These are phyloP conservation scores for Cystobasidiaceae sp. DNA, from an alignment of 1,284 basidiomycete genomes.

Conservation along the genomic window DNA sequence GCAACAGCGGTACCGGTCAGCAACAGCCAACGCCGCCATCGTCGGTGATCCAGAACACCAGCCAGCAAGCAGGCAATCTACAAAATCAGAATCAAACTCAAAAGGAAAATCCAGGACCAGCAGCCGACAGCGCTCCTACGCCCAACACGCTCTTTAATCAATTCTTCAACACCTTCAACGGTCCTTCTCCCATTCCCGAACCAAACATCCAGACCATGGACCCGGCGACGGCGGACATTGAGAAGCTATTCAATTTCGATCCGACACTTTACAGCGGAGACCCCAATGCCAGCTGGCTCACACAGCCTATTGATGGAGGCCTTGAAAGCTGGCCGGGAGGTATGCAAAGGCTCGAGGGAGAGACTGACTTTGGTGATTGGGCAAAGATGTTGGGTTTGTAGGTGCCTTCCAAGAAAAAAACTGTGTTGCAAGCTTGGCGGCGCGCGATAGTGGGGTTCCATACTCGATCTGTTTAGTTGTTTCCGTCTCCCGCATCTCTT, in stretches of 20 bases:
- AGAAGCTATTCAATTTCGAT: slow-evolving; percentile 20
- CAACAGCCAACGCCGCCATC: not conserved
- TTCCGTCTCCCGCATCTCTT: too few species aligned
- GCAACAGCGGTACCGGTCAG: not conserved
- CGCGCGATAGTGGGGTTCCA: too few species aligned
- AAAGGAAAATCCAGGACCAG: too few species aligned
- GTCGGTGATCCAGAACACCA: not conserved
- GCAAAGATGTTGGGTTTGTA: slow-evolving; percentile 18
- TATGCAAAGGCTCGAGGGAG: slow-evolving; percentile 15
- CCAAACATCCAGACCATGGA: not conserved
- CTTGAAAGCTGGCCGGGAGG: slow-evolving; percentile 15
- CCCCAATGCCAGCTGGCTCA: slow-evolving; percentile 15
- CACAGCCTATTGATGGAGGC: slow-evolving; percentile 16
- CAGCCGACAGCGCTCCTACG: slow-evolving; percentile 13
- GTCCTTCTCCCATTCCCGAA: not conserved
- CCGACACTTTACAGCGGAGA: slow-evolving; percentile 14
- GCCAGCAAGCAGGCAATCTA: too few species aligned
- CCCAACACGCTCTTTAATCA: slow-evolving; percentile 27
- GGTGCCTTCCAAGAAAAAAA: too few species aligned
- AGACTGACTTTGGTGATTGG: slow-evolving; percentile 28
- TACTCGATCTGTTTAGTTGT: too few species aligned
- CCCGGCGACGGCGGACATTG: slow-evolving; percentile 5
- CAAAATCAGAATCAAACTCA: too few species aligned
- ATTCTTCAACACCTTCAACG: slow-evolving; percentile 12
- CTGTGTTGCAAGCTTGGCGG: too few species aligned